Conservation (phyloP, 2,329 filamentous ascomycete genomes). For the Trichoderma atroviride region DNA sequence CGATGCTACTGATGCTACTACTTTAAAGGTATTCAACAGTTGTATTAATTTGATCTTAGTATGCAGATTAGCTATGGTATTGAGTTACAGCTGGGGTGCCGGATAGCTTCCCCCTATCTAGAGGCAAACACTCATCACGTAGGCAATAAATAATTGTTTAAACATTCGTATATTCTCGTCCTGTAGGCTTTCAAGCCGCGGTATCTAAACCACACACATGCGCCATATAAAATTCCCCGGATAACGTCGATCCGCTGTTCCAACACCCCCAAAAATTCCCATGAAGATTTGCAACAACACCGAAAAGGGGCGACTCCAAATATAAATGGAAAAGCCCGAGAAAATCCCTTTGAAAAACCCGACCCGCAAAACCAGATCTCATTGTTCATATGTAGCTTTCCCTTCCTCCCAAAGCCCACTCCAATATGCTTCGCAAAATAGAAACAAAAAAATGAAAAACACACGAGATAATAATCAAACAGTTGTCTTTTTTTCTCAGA, state of each 20-base stretch:
- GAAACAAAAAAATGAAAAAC: conserved; percentile 31
- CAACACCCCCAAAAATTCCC: conserved; percentile 34
- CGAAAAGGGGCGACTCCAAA: conserved; percentile 34
- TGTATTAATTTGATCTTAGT: too few relatives aligned
- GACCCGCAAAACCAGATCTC: conserved; percentile 39
- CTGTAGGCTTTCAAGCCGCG: conserved; percentile 38
- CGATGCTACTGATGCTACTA: too few relatives aligned
- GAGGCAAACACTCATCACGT: not conserved
- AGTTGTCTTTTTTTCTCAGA: conserved; percentile 33
- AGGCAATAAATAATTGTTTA: conserved; percentile 16
- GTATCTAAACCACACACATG: conserved; percentile 38
- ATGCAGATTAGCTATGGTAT: too few relatives aligned
- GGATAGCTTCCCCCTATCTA: not conserved
- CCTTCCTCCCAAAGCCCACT: conserved; percentile 33
- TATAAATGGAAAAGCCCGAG: conserved; percentile 32
- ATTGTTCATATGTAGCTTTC: conserved; percentile 36
- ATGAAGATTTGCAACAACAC: conserved; percentile 42
- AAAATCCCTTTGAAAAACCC: conserved; percentile 36
- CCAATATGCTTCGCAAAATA: conserved; percentile 37
- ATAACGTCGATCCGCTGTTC: conserved; percentile 37
- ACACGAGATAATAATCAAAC: conserved; percentile 4
- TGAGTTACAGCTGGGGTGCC: too few relatives aligned
- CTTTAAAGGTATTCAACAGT: too few relatives aligned
- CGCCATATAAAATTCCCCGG: conserved; percentile 38
- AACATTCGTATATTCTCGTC: conserved; percentile 46